Evolutionary conservation across 495 filamentous ascomycete genomes (phyloP).

Genomic region (Hypomontagnella monticulosa): DNA sequence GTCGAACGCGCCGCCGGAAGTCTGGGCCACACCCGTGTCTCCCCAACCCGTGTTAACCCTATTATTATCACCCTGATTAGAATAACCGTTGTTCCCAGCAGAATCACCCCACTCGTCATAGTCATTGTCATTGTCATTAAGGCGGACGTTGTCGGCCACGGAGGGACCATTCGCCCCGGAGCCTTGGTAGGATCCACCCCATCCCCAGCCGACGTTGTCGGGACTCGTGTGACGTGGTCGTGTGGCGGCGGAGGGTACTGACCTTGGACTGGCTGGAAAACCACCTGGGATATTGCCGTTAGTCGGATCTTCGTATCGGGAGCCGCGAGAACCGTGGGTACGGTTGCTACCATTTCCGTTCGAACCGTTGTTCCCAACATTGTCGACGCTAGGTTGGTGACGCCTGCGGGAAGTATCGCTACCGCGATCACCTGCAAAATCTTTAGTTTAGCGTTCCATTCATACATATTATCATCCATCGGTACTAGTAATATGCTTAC

Average conservation of each 20-base stretch:
- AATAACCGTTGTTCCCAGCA: not conserved
- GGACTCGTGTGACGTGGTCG: constrained; percentile 1
- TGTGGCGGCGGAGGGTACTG: not conserved
- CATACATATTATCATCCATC: no score
- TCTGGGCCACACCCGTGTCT: constrained; percentile 25
- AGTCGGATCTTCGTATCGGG: not conserved
- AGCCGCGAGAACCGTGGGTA: not conserved
- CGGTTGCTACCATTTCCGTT: constrained; percentile 23
- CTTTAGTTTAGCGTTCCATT: not conserved
- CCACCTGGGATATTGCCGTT: constrained; percentile 2
- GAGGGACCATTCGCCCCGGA: not conserved
- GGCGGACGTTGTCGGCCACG: no score
- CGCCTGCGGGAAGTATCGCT: constrained; percentile 11
- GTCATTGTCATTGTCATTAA: not conserved
- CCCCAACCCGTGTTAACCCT: not conserved
- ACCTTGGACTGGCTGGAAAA: constrained; percentile 9
- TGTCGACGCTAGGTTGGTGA: constrained; percentile 10
- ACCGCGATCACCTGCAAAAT: constrained; percentile 2
- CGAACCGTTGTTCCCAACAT: constrained; percentile 9
- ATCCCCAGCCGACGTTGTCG: constrained; percentile 19
- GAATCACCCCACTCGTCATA: not conserved
- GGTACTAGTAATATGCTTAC: no score
- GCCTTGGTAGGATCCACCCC: constrained; percentile 7
- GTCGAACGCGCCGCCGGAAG: constrained; percentile 34
- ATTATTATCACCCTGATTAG: not conserved